These are phyloP conservation scores for Hypoxylon sp. DNA, from an alignment of 2,329 filamentous ascomycete genomes.

Conservation along the genomic window DNA sequence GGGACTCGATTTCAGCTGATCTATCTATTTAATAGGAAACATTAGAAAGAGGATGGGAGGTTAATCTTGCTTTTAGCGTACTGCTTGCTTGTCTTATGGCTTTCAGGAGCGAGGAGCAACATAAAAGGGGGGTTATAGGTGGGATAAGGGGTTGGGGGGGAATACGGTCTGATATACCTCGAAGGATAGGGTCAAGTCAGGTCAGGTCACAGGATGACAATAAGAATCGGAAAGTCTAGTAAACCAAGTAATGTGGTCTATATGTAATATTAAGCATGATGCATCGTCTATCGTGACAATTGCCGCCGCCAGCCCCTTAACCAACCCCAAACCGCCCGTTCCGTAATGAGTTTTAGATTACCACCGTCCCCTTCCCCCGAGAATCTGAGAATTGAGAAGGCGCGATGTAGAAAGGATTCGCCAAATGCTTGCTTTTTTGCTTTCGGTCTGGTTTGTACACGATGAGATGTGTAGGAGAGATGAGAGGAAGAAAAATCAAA, in stretches of 20 bases:
- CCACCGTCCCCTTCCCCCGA: slow-evolving; percentile 5
- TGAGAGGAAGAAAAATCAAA: slow-evolving; percentile 12
- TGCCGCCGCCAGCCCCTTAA: slow-evolving; percentile 1
- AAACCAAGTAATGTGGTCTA: slow-evolving; percentile 30
- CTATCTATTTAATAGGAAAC: slow-evolving; percentile 8
- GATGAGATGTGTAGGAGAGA: slow-evolving; percentile 23
- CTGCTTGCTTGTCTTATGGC: slow-evolving; percentile 18
- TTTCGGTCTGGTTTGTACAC: slow-evolving; percentile 28
- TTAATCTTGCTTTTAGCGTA: slow-evolving; percentile 28
- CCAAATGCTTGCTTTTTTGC: slow-evolving; percentile 17
- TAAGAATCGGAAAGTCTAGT: slow-evolving; percentile 7
- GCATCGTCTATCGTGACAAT: slow-evolving; percentile 31
- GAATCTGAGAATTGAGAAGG: not conserved
- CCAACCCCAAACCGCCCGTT: slow-evolving; percentile 3
- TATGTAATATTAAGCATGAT: slow-evolving; percentile 40
- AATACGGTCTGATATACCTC: slow-evolving; percentile 18
- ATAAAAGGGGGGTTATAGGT: slow-evolving; percentile 22
- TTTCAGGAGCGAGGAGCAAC: slow-evolving; percentile 10
- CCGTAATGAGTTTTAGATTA: not conserved
- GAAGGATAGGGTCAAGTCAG: slow-evolving; percentile 7
- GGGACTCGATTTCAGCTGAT: not conserved
- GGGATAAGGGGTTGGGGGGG: slow-evolving; percentile 1
- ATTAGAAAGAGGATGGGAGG: slow-evolving; percentile 20
- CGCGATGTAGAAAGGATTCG: slow-evolving; percentile 3
- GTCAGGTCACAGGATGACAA: slow-evolving; percentile 33